Evolutionary conservation across 225 moss, liverwort and hornwort species (phyloP).

Genomic region (Pleurozium schreberi): DNA sequence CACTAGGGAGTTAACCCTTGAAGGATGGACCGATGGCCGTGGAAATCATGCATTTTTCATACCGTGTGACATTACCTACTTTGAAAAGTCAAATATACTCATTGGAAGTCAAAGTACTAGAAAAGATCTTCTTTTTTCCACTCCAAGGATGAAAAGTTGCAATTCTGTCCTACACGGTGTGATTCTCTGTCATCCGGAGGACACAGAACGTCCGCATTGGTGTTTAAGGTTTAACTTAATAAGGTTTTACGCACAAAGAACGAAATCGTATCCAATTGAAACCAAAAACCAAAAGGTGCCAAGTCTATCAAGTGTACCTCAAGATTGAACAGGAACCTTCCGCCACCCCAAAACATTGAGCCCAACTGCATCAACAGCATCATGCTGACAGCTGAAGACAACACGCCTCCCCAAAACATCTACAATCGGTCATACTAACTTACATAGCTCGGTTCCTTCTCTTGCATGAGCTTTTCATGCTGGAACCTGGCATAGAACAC

Average conservation of each 20-base stretch:
- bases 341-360: not conserved
- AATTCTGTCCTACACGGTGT: no score
- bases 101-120: no score
- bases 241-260: no score
- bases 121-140: no score
- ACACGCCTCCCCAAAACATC: not conserved
- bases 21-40: no score
- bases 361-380: not conserved
- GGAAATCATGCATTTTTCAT: no score
- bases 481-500: slow-evolving; percentile 36
- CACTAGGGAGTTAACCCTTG: not conserved
- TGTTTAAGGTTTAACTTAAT: no score
- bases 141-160: no score
- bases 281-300: not conserved
- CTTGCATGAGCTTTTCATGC: not conserved
- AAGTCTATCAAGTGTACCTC: not conserved
- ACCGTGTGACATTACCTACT: no score
- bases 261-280: not conserved
- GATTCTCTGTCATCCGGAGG: no score
- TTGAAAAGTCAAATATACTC: no score
- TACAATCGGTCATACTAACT: not conserved
- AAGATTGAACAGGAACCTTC: not conserved
- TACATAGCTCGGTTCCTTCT: not conserved
- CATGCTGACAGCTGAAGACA: not conserved
- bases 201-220: no score